Conservation (phyloP, 768 basidiomycete genomes). For the Tulasnella sp. region DNA sequence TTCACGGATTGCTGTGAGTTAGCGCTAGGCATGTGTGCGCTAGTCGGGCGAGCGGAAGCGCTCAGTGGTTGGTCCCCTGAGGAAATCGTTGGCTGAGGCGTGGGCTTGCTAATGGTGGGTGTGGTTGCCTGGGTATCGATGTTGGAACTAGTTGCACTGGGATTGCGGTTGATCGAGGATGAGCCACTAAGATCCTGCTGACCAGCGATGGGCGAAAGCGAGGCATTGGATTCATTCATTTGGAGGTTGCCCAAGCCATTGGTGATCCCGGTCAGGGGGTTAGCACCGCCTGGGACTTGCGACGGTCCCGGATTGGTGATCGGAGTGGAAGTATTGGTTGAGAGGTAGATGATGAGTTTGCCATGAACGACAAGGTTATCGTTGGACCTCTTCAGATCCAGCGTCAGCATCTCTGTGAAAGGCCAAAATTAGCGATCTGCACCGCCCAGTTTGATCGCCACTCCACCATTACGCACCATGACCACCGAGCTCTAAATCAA, state of each 20-base stretch:
- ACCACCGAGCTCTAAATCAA: constrained; percentile 85
- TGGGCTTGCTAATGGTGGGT: constrained; percentile 14
- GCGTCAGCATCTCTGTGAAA: constrained; percentile 78
- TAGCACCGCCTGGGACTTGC: constrained; percentile 45
- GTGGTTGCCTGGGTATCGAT: neutral
- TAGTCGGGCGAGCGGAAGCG: neutral
- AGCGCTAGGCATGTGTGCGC: too few species aligned
- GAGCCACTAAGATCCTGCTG: constrained; percentile 23
- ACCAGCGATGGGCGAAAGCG: constrained; percentile 30
- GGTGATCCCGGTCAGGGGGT: constrained; percentile 17
- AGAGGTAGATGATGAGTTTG: constrained; percentile 92
- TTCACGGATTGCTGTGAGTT: neutral
- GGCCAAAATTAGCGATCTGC: neutral
- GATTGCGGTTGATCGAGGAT: neutral
- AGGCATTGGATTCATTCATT: constrained; percentile 23
- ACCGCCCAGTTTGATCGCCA: neutral
- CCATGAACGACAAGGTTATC: constrained; percentile 97
- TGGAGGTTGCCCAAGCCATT: constrained; percentile 2
- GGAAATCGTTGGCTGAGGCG: constrained; percentile 5
- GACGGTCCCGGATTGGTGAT: constrained; percentile 78
- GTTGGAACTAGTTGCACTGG: neutral
- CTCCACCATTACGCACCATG: constrained; percentile 55
- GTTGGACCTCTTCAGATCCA: constrained; percentile 97
- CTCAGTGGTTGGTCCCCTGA: neutral
- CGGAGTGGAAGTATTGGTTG: constrained; percentile 77